Evolutionary conservation across 768 basidiomycete species (phyloP).

Genomic region (Suillus variegatus): DNA sequence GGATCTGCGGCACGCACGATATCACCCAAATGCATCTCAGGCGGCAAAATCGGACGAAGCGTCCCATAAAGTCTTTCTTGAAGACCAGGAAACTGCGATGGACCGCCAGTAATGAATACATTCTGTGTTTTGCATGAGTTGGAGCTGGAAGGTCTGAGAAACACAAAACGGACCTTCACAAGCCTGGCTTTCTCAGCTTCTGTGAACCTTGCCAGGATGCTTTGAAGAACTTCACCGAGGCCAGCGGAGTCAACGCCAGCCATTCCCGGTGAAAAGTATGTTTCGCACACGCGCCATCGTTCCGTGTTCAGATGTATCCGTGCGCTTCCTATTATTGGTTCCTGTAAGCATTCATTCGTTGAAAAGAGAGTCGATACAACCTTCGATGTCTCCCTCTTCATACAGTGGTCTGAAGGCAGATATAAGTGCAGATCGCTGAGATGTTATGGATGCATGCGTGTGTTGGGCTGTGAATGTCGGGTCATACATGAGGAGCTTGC

Average conservation of each 20-base stretch:
- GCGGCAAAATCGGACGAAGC: constrained; percentile 84
- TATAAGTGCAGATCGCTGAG: constrained; percentile 81
- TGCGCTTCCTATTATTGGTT: constrained; percentile 47
- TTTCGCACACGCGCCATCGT: constrained; percentile 87
- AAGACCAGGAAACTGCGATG: constrained; percentile 75
- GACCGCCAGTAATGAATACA: constrained; percentile 85
- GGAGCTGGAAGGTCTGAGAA: neutral
- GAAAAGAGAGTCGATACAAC: constrained; percentile 28
- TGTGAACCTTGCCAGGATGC: constrained; percentile 72
- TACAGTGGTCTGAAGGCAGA: constrained; percentile 83
- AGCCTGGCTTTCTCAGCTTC: constrained; percentile 68
- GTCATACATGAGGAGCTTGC: constrained; percentile 79
- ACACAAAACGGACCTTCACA: constrained; percentile 58
- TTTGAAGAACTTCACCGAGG: constrained; percentile 88
- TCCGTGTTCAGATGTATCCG: constrained; percentile 91
- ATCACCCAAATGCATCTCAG: constrained; percentile 65
- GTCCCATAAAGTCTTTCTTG: constrained; percentile 64
- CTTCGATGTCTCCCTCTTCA: constrained; percentile 72
- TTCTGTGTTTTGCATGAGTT: constrained; percentile 49
- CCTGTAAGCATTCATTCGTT: neutral
- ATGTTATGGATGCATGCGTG: constrained; percentile 77
- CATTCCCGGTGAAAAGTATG: constrained; percentile 92
- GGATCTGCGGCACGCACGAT: constrained; percentile 69
- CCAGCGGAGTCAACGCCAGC: constrained; percentile 95
- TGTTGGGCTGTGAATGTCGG: constrained; percentile 80